A percentile compares a stretch with the other conserved stretches of the same genome.
Evolutionary conservation across 2,329 filamentous ascomycete species (phyloP).

Genomic region (Penicillium polonicum): DNA sequence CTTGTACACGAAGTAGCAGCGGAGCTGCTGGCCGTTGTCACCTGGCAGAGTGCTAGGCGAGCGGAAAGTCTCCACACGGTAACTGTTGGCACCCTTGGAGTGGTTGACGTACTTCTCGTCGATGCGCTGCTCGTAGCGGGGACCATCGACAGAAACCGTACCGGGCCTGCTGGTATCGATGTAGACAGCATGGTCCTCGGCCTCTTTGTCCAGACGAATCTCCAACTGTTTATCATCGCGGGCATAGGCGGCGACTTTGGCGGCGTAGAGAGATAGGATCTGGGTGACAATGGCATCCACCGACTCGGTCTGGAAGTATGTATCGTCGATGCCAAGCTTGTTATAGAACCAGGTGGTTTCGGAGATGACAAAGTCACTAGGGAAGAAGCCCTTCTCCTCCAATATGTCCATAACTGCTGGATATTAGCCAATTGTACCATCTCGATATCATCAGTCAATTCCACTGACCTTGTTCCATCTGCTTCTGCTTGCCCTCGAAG

Average conservation of each 20-base stretch:
- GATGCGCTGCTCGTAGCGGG: slow-evolving; percentile 89
- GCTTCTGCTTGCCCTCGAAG: slow-evolving; percentile 87
- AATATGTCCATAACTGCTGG: slow-evolving; percentile 74
- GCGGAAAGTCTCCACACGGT: slow-evolving; percentile 96
- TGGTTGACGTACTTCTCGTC: slow-evolving; percentile 94
- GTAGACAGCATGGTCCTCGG: slow-evolving; percentile 91
- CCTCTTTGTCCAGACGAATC: slow-evolving; percentile 94
- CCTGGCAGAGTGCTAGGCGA: slow-evolving; percentile 77
- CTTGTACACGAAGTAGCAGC: slow-evolving; percentile 99
- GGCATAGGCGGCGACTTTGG: slow-evolving; percentile 90
- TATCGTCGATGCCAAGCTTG: slow-evolving; percentile 94
- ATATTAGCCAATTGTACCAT: neutral
- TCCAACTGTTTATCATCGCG: slow-evolving; percentile 91
- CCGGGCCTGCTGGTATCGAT: slow-evolving; percentile 96
- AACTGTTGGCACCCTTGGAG: slow-evolving; percentile 68
- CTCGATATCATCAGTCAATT: neutral
- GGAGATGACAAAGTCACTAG: slow-evolving; percentile 73
- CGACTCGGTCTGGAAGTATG: slow-evolving; percentile 91
- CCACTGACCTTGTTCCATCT: slow-evolving; percentile 74
- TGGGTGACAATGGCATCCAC: slow-evolving; percentile 86
- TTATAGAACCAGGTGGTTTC: slow-evolving; percentile 98
- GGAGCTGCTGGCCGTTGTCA: slow-evolving; percentile 74
- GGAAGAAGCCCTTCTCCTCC: slow-evolving; percentile 79
- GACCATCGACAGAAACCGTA: slow-evolving; percentile 70
- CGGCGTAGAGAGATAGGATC: slow-evolving; percentile 93